A percentile compares a stretch with the other conserved stretches of the same genome.
phyloP scores from a whole-genome alignment of 2,329 filamentous ascomycete genomes.

The Cercospora brassicicola region DNA sequence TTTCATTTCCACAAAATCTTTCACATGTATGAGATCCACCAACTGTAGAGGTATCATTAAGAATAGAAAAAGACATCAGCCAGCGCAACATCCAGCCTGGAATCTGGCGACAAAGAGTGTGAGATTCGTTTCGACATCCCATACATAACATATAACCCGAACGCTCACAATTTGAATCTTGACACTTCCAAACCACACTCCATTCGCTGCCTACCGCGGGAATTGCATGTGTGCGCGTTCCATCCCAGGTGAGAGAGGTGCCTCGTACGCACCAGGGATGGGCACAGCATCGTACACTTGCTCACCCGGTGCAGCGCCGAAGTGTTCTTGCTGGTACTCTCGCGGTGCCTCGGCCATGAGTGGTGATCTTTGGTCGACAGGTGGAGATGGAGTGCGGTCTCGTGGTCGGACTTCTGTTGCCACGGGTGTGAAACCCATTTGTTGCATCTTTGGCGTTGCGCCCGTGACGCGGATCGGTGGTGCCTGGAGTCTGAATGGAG shows the following conservation, averaged over 20 bases:
- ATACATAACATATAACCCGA: conserved; percentile 2
- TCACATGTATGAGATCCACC: background rate
- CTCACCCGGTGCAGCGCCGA: conserved; percentile 73
- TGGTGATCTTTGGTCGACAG: conserved; percentile 42
- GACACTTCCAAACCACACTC: background rate
- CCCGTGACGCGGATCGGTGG: conserved; percentile 76
- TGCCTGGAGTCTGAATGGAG: conserved; percentile 81
- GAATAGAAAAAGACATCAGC: conserved; percentile 10
- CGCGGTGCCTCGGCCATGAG: conserved; percentile 42
- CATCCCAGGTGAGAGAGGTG: conserved; percentile 28
- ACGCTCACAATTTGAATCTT: conserved; percentile 11
- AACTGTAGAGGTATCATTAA: conserved; percentile 28
- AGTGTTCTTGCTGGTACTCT: conserved; percentile 62
- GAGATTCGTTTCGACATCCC: conserved; percentile 15
- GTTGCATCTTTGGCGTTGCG: conserved; percentile 69
- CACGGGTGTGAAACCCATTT: conserved; percentile 61
- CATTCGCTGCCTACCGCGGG: background rate
- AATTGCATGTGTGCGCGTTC: conserved; percentile 24
- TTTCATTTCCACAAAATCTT: conserved; percentile 8
- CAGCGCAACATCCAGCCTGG: conserved; percentile 2
- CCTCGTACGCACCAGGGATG: conserved; percentile 77
- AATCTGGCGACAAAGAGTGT: conserved; percentile 1
- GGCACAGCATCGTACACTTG: conserved; percentile 81
- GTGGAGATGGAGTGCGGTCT: conserved; percentile 29
- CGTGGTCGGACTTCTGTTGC: conserved; percentile 25